Percentiles rank a stretch among this genome's conserved stretches.
Evolutionary conservation across 345 rosid genomes (phyloP).

Genomic region (Corchorus olitorius): DNA sequence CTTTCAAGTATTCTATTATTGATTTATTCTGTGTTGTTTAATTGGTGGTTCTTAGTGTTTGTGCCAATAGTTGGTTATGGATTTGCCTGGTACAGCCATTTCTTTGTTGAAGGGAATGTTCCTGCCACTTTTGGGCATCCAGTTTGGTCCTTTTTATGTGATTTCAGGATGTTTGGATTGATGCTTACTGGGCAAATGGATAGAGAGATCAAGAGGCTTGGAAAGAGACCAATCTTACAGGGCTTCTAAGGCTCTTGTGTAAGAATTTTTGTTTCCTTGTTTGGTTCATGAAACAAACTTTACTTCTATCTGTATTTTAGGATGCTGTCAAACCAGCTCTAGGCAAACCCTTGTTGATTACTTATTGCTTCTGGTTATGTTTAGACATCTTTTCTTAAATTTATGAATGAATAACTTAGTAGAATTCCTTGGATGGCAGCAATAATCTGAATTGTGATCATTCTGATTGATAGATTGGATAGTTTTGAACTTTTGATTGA

Average conservation of each 20-base stretch:
- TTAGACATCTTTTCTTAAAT: conserved; percentile 1
- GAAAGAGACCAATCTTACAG: conserved; percentile 83
- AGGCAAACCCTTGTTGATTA: neutral
- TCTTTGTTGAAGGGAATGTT: conserved; percentile 87
- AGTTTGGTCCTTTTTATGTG: conserved; percentile 82
- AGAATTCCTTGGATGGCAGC: neutral
- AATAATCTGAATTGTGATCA: neutral
- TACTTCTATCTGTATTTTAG: conserved; percentile 7
- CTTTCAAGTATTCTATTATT: conserved; percentile 49
- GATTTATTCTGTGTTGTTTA: conserved; percentile 56
- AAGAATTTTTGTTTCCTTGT: conserved; percentile 7
- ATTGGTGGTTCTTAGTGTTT: conserved; percentile 54
- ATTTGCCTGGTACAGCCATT: conserved; percentile 92
- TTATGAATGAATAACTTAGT: conserved; percentile 11
- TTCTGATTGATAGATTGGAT: neutral
- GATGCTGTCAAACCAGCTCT: neutral
- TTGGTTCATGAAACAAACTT: neutral
- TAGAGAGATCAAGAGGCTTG: conserved; percentile 91
- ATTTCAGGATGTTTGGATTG: conserved; percentile 87
- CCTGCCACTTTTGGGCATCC: conserved; percentile 90
- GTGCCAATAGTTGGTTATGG: conserved; percentile 85
- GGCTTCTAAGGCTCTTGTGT: conserved; percentile 36
- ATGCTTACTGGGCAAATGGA: conserved; percentile 96
- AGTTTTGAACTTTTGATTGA: neutral
- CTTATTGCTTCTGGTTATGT: conserved; percentile 10